Evolutionary conservation across 352 stramenopile species (phyloP).

Genomic region (Blastocystis sp.): DNA sequence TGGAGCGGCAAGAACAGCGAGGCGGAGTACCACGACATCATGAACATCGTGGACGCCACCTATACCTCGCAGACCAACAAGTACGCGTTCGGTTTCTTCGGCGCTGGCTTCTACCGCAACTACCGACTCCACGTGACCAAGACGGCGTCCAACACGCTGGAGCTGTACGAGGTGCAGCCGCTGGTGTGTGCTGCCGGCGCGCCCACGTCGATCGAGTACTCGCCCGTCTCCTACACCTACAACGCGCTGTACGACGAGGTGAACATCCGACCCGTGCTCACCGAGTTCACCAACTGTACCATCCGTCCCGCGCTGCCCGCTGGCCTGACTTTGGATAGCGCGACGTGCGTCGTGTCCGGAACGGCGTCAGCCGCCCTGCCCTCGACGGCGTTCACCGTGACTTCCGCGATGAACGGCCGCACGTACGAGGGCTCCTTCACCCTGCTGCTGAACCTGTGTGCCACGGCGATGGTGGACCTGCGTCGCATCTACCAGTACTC

Average conservation of each 20-base stretch:
- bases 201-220: conserved; percentile 1
- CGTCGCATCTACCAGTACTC: conserved; percentile 10
- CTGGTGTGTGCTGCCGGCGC: conserved; percentile 4
- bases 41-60: not conserved
- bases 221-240: not conserved
- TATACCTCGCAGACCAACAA: not conserved
- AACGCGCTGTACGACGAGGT: not conserved
- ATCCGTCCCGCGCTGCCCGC: not conserved
- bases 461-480: not conserved
- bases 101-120: not conserved
- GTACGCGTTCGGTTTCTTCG: not conserved
- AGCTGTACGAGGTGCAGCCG: not conserved
- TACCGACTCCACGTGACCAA: not conserved
- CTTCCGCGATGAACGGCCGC: not conserved
- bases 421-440: not conserved
- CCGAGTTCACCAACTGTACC: not conserved
- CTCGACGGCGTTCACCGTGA: not conserved
- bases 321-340: not conserved
- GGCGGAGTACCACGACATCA: not conserved
- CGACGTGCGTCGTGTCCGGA: conserved; percentile 1
- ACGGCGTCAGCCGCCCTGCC: not conserved
- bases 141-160: not conserved
- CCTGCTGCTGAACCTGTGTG: not conserved
- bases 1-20: not conserved
- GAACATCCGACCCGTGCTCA: not conserved